Conservation (phyloP, 441 rosid genomes). For the Croton setiger region DNA sequence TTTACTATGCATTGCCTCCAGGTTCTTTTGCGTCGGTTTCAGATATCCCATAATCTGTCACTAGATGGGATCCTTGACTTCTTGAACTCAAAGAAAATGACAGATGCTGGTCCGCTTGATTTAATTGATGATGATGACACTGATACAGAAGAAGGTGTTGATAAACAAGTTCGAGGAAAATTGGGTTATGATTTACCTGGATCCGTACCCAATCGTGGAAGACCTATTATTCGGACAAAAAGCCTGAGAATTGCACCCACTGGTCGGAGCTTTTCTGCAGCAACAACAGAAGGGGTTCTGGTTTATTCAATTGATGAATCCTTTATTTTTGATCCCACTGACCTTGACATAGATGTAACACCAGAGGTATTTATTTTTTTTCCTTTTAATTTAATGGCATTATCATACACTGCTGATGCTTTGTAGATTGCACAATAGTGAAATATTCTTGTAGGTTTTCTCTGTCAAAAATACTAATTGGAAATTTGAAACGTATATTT, state of each 20-base stretch:
- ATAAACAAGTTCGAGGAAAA: constrained; percentile 66
- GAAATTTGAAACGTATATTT: not conserved
- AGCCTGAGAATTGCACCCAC: constrained; percentile 89
- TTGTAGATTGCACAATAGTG: not conserved
- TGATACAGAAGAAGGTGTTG: constrained; percentile 84
- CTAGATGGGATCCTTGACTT: constrained; percentile 94
- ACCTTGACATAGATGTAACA: constrained; percentile 96
- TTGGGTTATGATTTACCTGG: constrained; percentile 90
- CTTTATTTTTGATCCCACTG: constrained; percentile 92
- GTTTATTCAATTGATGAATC: constrained; percentile 86
- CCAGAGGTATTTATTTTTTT: constrained; percentile 62
- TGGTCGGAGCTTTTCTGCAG: constrained; percentile 85
- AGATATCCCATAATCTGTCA: constrained; percentile 81
- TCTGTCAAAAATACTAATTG: not conserved
- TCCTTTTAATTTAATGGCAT: constrained; percentile 7
- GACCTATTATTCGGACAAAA: constrained; percentile 75
- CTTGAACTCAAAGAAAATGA: constrained; percentile 90
- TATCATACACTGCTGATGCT: not conserved
- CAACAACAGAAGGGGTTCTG: constrained; percentile 95
- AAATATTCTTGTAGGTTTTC: not conserved
- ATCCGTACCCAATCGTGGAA: constrained; percentile 74
- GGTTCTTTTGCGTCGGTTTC: constrained; percentile 78
- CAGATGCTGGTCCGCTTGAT: constrained; percentile 94
- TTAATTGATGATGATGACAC: constrained; percentile 81
- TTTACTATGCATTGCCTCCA: not conserved